Evolutionary conservation across 345 rosid genomes (phyloP).

Genomic region (Citrus sp.): DNA sequence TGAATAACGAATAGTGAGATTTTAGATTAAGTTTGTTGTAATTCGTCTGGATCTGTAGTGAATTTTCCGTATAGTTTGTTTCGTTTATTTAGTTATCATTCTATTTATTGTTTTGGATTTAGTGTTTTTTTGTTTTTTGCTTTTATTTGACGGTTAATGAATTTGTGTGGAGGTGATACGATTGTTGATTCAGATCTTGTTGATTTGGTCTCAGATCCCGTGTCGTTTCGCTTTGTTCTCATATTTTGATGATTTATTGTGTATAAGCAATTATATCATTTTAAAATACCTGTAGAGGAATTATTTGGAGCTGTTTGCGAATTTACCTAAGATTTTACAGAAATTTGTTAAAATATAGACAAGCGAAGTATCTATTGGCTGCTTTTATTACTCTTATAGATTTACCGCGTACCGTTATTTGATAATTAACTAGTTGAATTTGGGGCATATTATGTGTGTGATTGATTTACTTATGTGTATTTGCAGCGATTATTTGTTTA

Average conservation of each 20-base stretch:
- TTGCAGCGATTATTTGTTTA: conserved; percentile 57
- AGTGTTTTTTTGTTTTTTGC: neutral
- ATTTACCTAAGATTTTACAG: neutral
- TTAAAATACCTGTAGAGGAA: neutral
- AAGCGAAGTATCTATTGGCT: neutral
- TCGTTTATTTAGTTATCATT: neutral
- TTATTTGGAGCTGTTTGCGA: neutral
- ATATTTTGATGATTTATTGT: neutral
- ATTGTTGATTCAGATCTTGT: conserved; percentile 27
- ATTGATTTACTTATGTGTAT: neutral
- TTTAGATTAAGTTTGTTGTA: neutral
- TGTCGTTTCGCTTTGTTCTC: neutral
- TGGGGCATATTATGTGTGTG: neutral
- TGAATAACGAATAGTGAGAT: conserved; percentile 96
- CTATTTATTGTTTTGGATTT: neutral
- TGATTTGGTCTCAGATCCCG: conserved; percentile 25
- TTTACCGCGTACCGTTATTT: neutral
- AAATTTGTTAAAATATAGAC: neutral
- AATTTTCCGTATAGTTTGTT: neutral
- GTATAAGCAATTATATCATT: neutral
- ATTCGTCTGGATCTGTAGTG: conserved; percentile 2
- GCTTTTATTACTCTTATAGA: neutral
- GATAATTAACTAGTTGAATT: neutral
- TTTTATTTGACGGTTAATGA: neutral
- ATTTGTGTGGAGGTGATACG: neutral